Percentiles rank a stretch among this genome's conserved stretches.
Conservation (phyloP, 2,329 filamentous ascomycete species). For the Alternaria rosae region DNA sequence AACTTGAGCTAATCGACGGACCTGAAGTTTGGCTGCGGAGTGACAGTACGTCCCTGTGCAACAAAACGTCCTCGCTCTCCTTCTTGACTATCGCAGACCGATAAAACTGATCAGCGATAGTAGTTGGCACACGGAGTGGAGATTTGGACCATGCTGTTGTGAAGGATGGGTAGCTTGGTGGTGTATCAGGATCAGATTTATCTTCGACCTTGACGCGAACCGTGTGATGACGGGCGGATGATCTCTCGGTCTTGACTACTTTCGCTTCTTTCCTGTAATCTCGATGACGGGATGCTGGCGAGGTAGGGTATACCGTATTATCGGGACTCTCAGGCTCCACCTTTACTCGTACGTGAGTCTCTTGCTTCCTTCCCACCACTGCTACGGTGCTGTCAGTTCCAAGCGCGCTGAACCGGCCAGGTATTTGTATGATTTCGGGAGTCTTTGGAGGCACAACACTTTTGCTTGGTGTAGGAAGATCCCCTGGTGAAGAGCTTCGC, state of each 20-base stretch:
- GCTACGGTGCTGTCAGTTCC: neutral
- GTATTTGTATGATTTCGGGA: neutral
- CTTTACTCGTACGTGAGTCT: neutral
- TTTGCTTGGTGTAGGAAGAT: neutral
- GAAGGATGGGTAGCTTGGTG: neutral
- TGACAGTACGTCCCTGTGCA: neutral
- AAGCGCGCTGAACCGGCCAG: neutral
- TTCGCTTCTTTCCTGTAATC: neutral
- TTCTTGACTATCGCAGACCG: neutral
- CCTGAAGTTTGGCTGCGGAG: neutral
- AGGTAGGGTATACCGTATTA: neutral
- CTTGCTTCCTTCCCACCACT: neutral
- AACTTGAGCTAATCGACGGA: neutral
- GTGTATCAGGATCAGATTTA: neutral
- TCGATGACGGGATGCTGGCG: neutral
- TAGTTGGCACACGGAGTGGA: neutral
- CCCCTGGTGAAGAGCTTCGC: neutral
- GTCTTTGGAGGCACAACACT: neutral
- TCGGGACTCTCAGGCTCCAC: neutral
- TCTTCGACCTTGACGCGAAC: neutral
- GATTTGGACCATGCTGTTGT: neutral
- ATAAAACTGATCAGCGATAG: constrained; percentile 1
- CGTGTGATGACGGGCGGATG: neutral
- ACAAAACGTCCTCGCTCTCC: neutral
- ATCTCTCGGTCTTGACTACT: neutral